Conservation (phyloP, 179 eudicot genomes). For the Spergularia azorica region DNA sequence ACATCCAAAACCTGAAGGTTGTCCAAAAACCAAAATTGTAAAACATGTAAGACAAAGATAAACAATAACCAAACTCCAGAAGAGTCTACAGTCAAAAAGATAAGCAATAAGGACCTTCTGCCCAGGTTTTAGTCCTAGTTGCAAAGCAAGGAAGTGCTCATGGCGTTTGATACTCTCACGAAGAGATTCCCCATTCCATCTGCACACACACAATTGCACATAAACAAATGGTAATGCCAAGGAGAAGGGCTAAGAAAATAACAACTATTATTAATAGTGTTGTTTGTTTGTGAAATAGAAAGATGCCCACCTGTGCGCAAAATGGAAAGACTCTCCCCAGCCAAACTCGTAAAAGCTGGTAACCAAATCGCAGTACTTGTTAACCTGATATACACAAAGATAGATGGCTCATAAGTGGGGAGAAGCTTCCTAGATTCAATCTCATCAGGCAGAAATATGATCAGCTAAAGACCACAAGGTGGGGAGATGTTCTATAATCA, state of each 20-base stretch:
- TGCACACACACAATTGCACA: constrained; percentile 27
- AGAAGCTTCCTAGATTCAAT: not conserved
- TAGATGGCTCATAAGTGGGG: not conserved
- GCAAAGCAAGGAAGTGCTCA: constrained; percentile 93
- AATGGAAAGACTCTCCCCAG: constrained; percentile 99
- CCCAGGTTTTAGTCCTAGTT: constrained; percentile 81
- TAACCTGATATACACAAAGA: constrained; percentile 52
- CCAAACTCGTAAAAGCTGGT: constrained; percentile 98
- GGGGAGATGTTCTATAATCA: not conserved
- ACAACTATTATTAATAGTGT: not conserved
- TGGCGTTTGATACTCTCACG: constrained; percentile 93
- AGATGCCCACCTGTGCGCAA: constrained; percentile 75
- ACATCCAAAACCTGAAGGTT: constrained; percentile 78
- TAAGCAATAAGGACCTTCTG: constrained; percentile 54
- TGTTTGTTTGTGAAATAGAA: not conserved
- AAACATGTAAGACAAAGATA: not conserved
- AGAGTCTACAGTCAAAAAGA: not conserved
- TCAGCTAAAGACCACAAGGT: not conserved
- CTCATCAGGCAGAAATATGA: not conserved
- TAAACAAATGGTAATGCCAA: not conserved
- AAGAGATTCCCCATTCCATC: constrained; percentile 95
- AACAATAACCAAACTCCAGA: not conserved
- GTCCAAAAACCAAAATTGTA: constrained; percentile 7
- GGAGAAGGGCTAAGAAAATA: not conserved
- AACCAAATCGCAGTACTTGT: constrained; percentile 86